Base-by-base conservation (phyloP, 345 rosid genomes). In the Acer campestre region DNA sequence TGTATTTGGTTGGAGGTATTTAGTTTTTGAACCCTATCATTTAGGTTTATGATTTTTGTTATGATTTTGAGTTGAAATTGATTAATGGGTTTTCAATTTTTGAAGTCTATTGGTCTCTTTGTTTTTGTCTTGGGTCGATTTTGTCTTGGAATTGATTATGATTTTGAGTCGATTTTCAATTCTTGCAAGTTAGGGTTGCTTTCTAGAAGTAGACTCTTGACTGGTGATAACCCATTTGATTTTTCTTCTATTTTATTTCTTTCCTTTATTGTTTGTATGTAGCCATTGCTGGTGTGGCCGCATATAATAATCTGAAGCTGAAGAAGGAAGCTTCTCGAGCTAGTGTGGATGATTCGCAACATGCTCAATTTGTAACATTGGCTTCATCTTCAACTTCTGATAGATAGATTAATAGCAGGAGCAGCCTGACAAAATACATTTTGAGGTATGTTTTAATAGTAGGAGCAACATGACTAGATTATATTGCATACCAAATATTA, bases 271-370 rank as follows among this genome's bases (percentile, higher is more conserved):
- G 40, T 78, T 70, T 48, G 1, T 67, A 49, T 61, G 82, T 84
- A 93, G 99, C 99, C 67, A 95, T 95, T 85, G 93, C 87, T 3
- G 98, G 99, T 72, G 99, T 95, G 64, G 98, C 96, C 16, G 97
- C 98, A n/a, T 95, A 95, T 82, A 95, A 95, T 77, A 95, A 95
- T 82, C 83, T 82, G 83, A 95, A 95, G 81, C 82, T 95, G 84
- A 92, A 87, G 84, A 93, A 88, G 84, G 99, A 95, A 92, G 91
- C 97, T 67, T 78, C 96, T 70, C 80, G 78, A 77, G 80, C 46
- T 58, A 48, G 76, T 73, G 31, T 88, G 0, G 82, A 78, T 31
- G 87, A 82, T 62, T 67, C 76, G 68, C 87, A 64, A 74, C 79
- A 73, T 38, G 82, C 70, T 77, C 86, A 93, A 69, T 81, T 89